These are phyloP conservation scores for Citrullus amarus DNA, from an alignment of 306 rosid genomes.

Conservation along the genomic window DNA sequence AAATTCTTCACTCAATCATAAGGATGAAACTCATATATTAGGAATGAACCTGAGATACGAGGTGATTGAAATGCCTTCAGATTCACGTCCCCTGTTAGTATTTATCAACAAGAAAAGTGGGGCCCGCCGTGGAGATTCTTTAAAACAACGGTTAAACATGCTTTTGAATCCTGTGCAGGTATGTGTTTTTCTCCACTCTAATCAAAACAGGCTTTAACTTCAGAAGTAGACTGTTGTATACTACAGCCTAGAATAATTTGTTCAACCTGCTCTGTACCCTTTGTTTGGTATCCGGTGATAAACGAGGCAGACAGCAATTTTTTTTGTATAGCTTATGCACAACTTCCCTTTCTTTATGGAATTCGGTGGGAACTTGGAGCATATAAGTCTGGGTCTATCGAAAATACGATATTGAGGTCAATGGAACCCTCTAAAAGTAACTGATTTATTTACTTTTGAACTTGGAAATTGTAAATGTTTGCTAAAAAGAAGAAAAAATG, in stretches of 20 bases:
- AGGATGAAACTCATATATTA: slow-evolving; percentile 50
- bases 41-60: slow-evolving; percentile 59
- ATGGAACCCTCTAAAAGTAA: neutral
- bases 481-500: neutral
- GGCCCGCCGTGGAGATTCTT: slow-evolving; percentile 93
- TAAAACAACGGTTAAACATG: slow-evolving; percentile 63
- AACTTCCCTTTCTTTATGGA: neutral
- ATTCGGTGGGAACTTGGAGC: neutral
- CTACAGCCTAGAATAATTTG: neutral
- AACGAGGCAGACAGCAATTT: neutral
- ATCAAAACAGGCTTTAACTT: neutral
- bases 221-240: neutral
- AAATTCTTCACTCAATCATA: slow-evolving; percentile 44
- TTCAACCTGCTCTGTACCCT: neutral
- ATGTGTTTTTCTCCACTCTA: slow-evolving; percentile 20
- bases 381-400: neutral
- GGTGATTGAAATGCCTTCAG: slow-evolving; percentile 70
- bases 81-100: slow-evolving; percentile 88
- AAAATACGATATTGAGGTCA: neutral
- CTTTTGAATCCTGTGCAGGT: slow-evolving; percentile 96
- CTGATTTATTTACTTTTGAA: neutral
- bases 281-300: neutral
- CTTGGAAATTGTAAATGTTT: neutral
- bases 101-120: slow-evolving; percentile 98
- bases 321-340: neutral